phyloP scores from a whole-genome alignment of 2,329 filamentous ascomycete genomes.

The Cadophora luteo-olivacea region DNA sequence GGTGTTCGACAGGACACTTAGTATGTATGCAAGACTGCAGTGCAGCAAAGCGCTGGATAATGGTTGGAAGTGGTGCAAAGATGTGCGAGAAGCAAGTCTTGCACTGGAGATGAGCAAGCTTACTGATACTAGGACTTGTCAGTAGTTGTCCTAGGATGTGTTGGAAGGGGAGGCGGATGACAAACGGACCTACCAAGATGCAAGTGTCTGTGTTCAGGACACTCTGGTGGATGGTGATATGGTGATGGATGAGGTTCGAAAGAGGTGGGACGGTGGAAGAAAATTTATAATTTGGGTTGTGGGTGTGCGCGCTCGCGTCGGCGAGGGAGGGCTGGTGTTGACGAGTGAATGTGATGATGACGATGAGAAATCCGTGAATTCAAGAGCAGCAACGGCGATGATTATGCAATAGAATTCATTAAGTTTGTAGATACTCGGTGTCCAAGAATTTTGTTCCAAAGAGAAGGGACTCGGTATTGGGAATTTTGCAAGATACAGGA shows the following conservation, averaged over 20 bases:
- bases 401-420: neutral
- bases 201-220: neutral
- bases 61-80: neutral
- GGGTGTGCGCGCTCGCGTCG: neutral
- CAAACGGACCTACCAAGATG: neutral
- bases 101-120: neutral
- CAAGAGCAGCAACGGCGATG: neutral
- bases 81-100: neutral
- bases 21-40: neutral
- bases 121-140: neutral
- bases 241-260: neutral
- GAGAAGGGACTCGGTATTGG: neutral
- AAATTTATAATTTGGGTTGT: neutral
- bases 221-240: slow-evolving; percentile 3
- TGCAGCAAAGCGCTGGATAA: neutral
- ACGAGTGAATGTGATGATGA: slow-evolving; percentile 1
- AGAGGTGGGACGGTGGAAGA: neutral
- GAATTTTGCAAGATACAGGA: neutral
- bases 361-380: neutral
- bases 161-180: neutral
- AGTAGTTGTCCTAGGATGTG: neutral
- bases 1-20: slow-evolving; percentile 3
- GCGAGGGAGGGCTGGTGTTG: neutral
- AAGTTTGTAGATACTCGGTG: neutral
- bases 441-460: neutral